phyloP scores from a whole-genome alignment of 768 basidiomycete genomes.

The Podaxis sp. region DNA sequence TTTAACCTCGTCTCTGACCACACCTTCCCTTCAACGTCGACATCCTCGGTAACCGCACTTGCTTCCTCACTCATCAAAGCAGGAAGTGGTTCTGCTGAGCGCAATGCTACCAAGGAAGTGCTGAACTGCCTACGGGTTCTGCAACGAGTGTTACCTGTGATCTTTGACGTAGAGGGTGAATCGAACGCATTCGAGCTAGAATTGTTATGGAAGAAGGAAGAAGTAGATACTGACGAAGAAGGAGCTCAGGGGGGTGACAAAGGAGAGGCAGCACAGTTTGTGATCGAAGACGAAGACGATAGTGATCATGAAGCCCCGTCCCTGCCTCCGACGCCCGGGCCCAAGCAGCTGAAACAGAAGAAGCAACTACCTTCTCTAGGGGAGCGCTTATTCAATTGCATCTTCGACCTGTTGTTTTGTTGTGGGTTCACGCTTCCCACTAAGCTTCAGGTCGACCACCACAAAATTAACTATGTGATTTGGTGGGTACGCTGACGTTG shows the following conservation, averaged over 20 bases:
- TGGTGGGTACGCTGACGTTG: conserved; percentile 55
- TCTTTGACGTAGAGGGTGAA: conserved; percentile 80
- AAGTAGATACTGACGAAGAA: conserved; percentile 37
- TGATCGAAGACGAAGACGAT: conserved; percentile 82
- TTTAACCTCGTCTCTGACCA: conserved; percentile 78
- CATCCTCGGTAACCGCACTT: conserved; percentile 59
- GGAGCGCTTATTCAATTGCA: conserved; percentile 73
- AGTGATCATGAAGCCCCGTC: conserved; percentile 38
- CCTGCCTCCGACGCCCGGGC: conserved; percentile 15
- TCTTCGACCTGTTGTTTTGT: conserved; percentile 88
- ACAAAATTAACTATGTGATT: conserved; percentile 84
- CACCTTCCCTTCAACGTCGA: conserved; percentile 66
- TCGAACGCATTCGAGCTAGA: conserved; percentile 72
- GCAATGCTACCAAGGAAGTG: conserved; percentile 80
- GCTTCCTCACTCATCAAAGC: conserved; percentile 70
- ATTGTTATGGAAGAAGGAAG: conserved; percentile 77
- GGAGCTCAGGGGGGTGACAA: conserved; percentile 24
- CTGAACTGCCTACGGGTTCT: conserved; percentile 92
- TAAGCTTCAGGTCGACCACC: conserved; percentile 71
- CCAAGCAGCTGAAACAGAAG: conserved; percentile 26
- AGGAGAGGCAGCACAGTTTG: conserved; percentile 56
- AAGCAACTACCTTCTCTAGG: conserved; percentile 72
- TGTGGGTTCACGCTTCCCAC: conserved; percentile 90
- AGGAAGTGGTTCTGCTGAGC: conserved; percentile 45
- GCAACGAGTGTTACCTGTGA: conserved; percentile 84